phyloP scores from a whole-genome alignment of 345 rosid species.

The Trapa incisa region DNA sequence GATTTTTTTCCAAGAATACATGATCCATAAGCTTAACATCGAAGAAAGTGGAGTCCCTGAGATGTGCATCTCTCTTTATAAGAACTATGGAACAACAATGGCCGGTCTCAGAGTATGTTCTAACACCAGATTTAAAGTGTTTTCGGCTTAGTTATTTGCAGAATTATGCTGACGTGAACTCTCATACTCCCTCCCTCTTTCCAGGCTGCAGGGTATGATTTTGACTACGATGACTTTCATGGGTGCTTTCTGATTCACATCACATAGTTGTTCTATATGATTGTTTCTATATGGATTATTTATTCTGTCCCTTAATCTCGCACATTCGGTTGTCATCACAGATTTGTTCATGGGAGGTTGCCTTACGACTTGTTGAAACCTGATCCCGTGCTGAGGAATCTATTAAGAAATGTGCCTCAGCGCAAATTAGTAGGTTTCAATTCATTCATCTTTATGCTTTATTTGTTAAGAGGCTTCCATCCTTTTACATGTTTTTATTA shows the following conservation, averaged over 20 bases:
- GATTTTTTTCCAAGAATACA: slow-evolving; percentile 37
- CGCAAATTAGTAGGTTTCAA: slow-evolving; percentile 56
- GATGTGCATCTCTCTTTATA: slow-evolving; percentile 53
- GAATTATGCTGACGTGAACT: background rate
- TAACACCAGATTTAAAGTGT: background rate
- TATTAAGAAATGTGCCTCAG: slow-evolving; percentile 73
- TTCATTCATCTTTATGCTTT: background rate
- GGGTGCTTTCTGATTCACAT: slow-evolving; percentile 24
- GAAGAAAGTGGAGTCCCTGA: slow-evolving; percentile 49
- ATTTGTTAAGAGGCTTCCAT: background rate
- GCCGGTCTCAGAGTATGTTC: slow-evolving; percentile 77
- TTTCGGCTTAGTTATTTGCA: background rate
- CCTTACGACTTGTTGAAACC: slow-evolving; percentile 70
- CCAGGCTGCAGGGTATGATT: slow-evolving; percentile 77
- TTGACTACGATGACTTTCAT: slow-evolving; percentile 77
- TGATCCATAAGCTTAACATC: slow-evolving; percentile 56
- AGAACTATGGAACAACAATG: slow-evolving; percentile 87
- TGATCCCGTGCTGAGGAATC: slow-evolving; percentile 68
- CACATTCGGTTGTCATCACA: slow-evolving; percentile 15
- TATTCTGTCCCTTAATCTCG: background rate
- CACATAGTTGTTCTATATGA: background rate
- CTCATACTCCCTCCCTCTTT: slow-evolving; percentile 1
- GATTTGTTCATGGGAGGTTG: slow-evolving; percentile 84
- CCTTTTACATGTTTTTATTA: background rate
- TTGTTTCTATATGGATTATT: background rate